These are phyloP conservation scores for Plasmodium billcollinsi DNA, from an alignment of 169 alveolate species.

Conservation along the genomic window DNA sequence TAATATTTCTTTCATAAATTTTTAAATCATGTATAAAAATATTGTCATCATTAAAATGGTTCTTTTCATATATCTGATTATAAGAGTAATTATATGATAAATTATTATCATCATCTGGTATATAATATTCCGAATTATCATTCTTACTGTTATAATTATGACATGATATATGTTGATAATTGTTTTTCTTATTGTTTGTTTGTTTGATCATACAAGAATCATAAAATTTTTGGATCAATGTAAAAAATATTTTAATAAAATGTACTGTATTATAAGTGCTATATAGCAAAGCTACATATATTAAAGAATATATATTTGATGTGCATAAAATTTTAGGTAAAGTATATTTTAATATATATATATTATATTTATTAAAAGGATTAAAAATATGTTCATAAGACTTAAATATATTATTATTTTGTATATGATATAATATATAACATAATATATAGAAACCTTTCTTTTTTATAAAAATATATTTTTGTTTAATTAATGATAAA, in stretches of 20 bases:
- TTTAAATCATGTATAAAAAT: slow-evolving; percentile 35
- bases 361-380: slow-evolving; percentile 21
- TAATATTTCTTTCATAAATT: slow-evolving; percentile 37
- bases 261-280: slow-evolving; percentile 2
- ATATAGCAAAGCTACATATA: slow-evolving; percentile 6
- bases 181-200: not conserved
- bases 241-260: not conserved
- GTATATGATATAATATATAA: slow-evolving; percentile 15
- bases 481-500: slow-evolving; percentile 16
- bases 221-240: not conserved
- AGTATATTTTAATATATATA: not conserved
- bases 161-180: not conserved
- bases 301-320: slow-evolving; percentile 1
- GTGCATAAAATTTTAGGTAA: not conserved
- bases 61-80: not conserved
- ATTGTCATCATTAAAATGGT: not conserved
- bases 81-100: not conserved
- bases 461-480: slow-evolving; percentile 17
- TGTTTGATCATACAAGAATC: not conserved
- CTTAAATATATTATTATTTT: not conserved
- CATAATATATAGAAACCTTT: slow-evolving; percentile 10
- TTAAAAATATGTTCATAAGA: not conserved
- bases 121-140: not conserved
- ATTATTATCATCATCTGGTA: not conserved
- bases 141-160: not conserved